Percentiles rank a stretch among this genome's conserved stretches.
Conservation (phyloP, 2,329 filamentous ascomycete genomes). For the Fusarium napiforme region DNA sequence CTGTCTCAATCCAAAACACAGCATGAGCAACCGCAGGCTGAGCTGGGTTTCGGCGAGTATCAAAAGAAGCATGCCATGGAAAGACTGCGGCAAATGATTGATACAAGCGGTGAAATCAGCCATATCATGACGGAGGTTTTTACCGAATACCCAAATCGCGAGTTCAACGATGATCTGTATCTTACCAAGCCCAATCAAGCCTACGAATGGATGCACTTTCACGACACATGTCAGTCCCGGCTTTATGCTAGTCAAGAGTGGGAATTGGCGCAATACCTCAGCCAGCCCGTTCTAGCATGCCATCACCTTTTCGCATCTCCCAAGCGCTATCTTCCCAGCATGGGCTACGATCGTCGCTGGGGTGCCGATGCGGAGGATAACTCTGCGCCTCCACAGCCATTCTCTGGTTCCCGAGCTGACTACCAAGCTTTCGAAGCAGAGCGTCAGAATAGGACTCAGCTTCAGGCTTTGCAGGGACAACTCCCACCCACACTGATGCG, state of each 20-base stretch:
- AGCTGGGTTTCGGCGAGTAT: conserved; percentile 77
- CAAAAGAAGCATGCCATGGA: conserved; percentile 78
- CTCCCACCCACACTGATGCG: conserved; percentile 78
- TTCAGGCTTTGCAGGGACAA: conserved; percentile 78
- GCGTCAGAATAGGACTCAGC: conserved; percentile 79
- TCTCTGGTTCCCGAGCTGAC: conserved; percentile 83
- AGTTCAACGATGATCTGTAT: conserved; percentile 92
- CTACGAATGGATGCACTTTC: conserved; percentile 96
- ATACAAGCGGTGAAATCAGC: conserved; percentile 82
- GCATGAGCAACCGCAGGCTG: conserved; percentile 66
- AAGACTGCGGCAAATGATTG: conserved; percentile 78
- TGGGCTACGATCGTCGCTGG: conserved; percentile 57
- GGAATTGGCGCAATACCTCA: conserved; percentile 89
- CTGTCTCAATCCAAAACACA: conserved; percentile 54
- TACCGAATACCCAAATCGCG: conserved; percentile 82
- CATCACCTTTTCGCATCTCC: conserved; percentile 89
- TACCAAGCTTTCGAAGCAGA: conserved; percentile 83
- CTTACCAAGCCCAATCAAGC: conserved; percentile 87
- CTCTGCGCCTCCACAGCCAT: conserved; percentile 71
- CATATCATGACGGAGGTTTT: conserved; percentile 87
- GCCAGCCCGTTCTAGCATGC: conserved; percentile 86
- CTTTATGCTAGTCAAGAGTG: conserved; percentile 90
- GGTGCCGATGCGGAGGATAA: conserved; percentile 58
- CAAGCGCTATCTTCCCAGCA: conserved; percentile 58
- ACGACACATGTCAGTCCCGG: conserved; percentile 82